A percentile compares a stretch with the other conserved stretches of the same genome.
These are phyloP conservation scores for Lachnellula willkommii DNA, from an alignment of 2,329 filamentous ascomycete genomes.

Conservation along the genomic window DNA sequence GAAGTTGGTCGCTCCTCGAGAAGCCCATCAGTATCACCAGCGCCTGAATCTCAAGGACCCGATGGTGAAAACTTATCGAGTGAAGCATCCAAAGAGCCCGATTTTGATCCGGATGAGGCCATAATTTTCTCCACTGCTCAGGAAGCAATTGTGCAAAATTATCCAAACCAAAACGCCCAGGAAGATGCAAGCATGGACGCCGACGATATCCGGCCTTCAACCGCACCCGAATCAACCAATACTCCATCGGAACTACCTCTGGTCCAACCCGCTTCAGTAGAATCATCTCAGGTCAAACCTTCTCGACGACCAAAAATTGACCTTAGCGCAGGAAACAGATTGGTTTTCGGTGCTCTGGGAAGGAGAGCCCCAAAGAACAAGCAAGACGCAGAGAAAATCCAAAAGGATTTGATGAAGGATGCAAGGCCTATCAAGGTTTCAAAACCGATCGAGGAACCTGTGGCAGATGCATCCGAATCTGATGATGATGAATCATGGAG, in stretches of 20 bases:
- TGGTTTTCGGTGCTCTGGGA: conserved; percentile 69
- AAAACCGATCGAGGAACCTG: conserved; percentile 12
- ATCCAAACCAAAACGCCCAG: not conserved
- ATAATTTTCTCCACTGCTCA: not conserved
- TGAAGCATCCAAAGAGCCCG: not conserved
- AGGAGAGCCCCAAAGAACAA: conserved; percentile 63
- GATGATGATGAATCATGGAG: conserved; percentile 63
- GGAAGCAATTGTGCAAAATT: not conserved
- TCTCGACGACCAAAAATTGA: conserved; percentile 38
- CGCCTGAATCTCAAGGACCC: no score
- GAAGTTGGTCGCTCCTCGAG: conserved; percentile 39
- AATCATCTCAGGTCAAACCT: conserved; percentile 6
- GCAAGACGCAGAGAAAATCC: conserved; percentile 60
- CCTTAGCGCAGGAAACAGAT: conserved; percentile 57
- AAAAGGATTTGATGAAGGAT: conserved; percentile 53
- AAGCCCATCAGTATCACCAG: not conserved
- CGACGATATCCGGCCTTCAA: not conserved
- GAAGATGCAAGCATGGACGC: not conserved
- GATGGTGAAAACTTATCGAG: not conserved
- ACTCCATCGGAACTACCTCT: not conserved
- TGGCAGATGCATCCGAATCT: conserved; percentile 24
- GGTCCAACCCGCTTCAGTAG: conserved; percentile 7
- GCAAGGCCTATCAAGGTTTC: conserved; percentile 38
- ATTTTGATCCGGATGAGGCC: not conserved
- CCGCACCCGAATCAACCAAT: not conserved